Percentiles rank a stretch among this genome's conserved stretches.
These are phyloP conservation scores for Coprinopsis sp. DNA, from an alignment of 768 basidiomycete genomes.

Conservation along the genomic window DNA sequence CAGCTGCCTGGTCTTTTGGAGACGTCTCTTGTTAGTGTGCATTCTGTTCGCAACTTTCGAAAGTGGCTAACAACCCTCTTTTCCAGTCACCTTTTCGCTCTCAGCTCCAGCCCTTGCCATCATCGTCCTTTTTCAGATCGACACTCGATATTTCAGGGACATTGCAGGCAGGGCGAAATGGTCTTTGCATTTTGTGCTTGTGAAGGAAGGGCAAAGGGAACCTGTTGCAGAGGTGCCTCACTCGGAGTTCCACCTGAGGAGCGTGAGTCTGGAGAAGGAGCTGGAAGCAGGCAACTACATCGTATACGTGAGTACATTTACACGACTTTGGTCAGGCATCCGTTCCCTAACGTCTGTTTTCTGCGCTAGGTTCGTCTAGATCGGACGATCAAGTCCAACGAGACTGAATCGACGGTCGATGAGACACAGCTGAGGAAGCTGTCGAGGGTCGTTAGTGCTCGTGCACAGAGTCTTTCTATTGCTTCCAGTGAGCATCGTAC, in stretches of 20 bases:
- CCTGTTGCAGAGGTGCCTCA: slow-evolving; percentile 24
- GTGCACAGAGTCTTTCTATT: slow-evolving; percentile 25
- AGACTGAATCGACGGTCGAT: slow-evolving; percentile 16
- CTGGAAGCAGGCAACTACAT: slow-evolving; percentile 36
- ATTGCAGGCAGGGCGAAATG: slow-evolving; percentile 31
- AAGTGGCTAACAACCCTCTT: background rate
- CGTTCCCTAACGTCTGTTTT: too few relatives aligned
- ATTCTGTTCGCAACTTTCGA: background rate
- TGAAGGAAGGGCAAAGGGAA: slow-evolving; percentile 32
- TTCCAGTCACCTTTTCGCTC: slow-evolving; percentile 16
- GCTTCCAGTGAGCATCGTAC: slow-evolving; percentile 24
- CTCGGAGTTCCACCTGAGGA: slow-evolving; percentile 23
- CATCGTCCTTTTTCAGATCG: slow-evolving; percentile 41
- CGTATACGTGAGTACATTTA: slow-evolving; percentile 28
- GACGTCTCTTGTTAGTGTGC: slow-evolving; percentile 40
- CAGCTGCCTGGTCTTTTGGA: slow-evolving; percentile 41
- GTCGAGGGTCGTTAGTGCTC: slow-evolving; percentile 21
- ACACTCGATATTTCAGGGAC: slow-evolving; percentile 38
- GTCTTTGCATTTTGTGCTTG: slow-evolving; percentile 42
- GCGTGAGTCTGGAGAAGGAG: slow-evolving; percentile 30
- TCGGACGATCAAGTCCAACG: slow-evolving; percentile 24
- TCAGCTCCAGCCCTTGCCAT: slow-evolving; percentile 31
- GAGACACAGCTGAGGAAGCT: slow-evolving; percentile 30
- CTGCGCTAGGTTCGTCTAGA: slow-evolving; percentile 6
- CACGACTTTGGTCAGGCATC: slow-evolving; percentile 15